Conservation (phyloP, 306 rosid species). For the Malus fusca region DNA sequence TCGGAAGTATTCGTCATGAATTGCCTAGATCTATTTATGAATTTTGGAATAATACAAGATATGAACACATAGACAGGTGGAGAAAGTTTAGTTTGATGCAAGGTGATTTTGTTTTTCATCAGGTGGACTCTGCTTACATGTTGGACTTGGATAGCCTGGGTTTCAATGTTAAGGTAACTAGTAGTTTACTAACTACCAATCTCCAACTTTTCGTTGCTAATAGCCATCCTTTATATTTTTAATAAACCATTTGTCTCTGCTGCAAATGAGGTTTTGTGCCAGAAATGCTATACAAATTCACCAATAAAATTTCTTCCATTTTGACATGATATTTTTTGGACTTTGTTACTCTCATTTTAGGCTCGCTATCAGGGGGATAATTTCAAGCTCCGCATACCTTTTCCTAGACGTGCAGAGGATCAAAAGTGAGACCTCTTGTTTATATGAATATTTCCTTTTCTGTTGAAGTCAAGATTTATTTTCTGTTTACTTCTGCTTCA, state of each 20-base stretch:
- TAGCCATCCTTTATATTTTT: neutral
- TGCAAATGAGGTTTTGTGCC: neutral
- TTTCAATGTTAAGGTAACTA: slow-evolving; percentile 72
- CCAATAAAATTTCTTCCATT: neutral
- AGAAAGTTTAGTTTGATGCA: neutral
- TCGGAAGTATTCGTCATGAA: neutral
- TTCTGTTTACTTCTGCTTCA: slow-evolving; percentile 3
- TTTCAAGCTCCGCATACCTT: slow-evolving; percentile 90
- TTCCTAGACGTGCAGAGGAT: slow-evolving; percentile 77
- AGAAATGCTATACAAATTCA: neutral
- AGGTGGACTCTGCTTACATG: slow-evolving; percentile 85
- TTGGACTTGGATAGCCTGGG: slow-evolving; percentile 94
- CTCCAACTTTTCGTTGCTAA: neutral
- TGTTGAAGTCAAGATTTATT: slow-evolving; percentile 1
- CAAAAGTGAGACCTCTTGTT: slow-evolving; percentile 61
- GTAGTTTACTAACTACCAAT: neutral
- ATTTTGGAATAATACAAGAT: neutral
- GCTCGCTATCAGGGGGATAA: slow-evolving; percentile 58
- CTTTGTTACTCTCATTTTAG: slow-evolving; percentile 22
- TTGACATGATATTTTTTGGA: slow-evolving; percentile 4
- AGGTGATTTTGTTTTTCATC: slow-evolving; percentile 24
- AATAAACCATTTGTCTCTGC: neutral
- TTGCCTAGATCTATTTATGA: neutral
- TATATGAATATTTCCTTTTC: neutral
- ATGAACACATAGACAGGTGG: neutral